Evolutionary conservation across 345 rosid genomes (phyloP).

Genomic region (Gossypium anomalum): DNA sequence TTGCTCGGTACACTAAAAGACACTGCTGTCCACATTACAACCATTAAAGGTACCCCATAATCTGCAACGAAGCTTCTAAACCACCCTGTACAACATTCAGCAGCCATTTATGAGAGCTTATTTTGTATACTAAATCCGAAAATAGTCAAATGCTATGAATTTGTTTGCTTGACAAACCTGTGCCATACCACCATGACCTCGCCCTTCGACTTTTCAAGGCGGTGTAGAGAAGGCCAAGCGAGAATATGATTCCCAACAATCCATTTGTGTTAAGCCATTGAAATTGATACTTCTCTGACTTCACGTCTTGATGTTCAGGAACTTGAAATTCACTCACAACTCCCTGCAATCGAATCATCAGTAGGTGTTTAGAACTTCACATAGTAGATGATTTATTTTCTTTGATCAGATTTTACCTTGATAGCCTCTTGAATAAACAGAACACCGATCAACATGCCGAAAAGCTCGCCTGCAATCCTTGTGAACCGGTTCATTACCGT

Average conservation of each 20-base stretch:
- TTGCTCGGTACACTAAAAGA: slow-evolving; percentile 43
- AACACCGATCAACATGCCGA: slow-evolving; percentile 75
- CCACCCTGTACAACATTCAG: slow-evolving; percentile 36
- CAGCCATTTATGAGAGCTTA: background rate
- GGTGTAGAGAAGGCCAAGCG: slow-evolving; percentile 57
- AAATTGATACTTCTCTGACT: slow-evolving; percentile 44
- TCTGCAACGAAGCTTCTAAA: slow-evolving; percentile 68
- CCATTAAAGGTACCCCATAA: slow-evolving; percentile 86
- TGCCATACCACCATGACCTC: slow-evolving; percentile 69
- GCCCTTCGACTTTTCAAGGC: slow-evolving; percentile 70
- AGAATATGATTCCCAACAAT: slow-evolving; percentile 58
- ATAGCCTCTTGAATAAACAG: slow-evolving; percentile 78
- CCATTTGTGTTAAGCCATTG: slow-evolving; percentile 74
- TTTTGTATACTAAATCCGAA: background rate
- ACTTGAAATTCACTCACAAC: slow-evolving; percentile 50
- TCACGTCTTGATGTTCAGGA: slow-evolving; percentile 41
- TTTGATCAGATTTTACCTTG: slow-evolving; percentile 31
- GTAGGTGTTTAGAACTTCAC: background rate
- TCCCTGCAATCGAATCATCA: slow-evolving; percentile 41
- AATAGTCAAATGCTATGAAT: background rate
- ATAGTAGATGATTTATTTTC: background rate
- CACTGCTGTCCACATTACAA: slow-evolving; percentile 64
- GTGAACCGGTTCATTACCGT: slow-evolving; percentile 67
- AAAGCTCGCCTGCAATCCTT: slow-evolving; percentile 73
- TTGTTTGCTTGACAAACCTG: slow-evolving; percentile 37